A percentile compares a stretch with the other conserved stretches of the same genome.
Conservation (phyloP, 176 grass and related monocot genomes). For the Carex cristatella region DNA sequence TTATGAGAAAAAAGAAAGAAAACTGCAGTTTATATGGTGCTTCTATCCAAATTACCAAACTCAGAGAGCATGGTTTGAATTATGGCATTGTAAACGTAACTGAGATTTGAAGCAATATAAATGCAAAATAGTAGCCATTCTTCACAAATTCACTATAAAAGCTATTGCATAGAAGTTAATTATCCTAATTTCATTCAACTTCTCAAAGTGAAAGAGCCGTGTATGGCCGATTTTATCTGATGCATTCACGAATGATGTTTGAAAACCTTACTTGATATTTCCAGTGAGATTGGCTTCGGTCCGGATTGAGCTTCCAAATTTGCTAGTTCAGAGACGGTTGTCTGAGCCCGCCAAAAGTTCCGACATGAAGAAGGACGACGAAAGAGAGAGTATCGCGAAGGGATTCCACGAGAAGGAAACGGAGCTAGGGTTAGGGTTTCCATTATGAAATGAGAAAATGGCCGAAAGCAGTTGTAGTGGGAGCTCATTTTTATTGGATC, state of each 20-base stretch:
- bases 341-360: not conserved
- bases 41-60: not conserved
- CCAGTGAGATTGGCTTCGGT: not conserved
- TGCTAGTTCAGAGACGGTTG: not conserved
- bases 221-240: not conserved
- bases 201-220: not conserved
- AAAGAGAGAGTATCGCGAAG: constrained; percentile 3
- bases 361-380: not conserved
- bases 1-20: not conserved
- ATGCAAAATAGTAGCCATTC: not conserved
- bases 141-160: not conserved
- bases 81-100: not conserved
- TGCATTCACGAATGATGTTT: not conserved
- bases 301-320: constrained; percentile 1
- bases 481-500: not conserved
- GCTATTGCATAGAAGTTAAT: not conserved
- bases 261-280: not conserved
- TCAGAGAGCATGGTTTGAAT: not conserved
- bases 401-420: constrained; percentile 5
- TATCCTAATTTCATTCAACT: not conserved
- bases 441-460: constrained; percentile 1
- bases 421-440: constrained; percentile 29
- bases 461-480: not conserved
- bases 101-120: not conserved
- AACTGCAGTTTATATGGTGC: not conserved